These are phyloP conservation scores for Desmodesmus armatus DNA, from an alignment of 139 green algal genomes.

Conservation along the genomic window DNA sequence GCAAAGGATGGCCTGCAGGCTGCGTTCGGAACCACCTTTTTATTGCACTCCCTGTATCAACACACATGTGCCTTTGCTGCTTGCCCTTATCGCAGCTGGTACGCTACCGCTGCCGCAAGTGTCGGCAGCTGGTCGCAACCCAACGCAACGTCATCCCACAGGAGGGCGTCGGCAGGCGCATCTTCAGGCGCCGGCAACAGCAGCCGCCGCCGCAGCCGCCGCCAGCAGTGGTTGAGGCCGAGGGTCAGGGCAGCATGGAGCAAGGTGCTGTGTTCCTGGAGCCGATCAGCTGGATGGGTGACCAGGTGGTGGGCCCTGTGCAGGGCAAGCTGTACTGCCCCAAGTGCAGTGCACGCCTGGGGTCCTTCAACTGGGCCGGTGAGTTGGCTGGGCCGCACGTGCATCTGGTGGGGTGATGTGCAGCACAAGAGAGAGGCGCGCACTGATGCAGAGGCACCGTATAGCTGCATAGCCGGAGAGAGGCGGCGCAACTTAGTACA, in stretches of 20 bases:
- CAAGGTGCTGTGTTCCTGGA: conserved; percentile 79
- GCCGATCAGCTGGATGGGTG: conserved; percentile 87
- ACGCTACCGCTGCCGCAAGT: conserved; percentile 85
- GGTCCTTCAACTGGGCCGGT: conserved; percentile 91
- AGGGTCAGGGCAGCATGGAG: conserved; percentile 1
- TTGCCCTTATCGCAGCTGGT: neutral
- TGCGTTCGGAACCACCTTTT: too few species aligned
- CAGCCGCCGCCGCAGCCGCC: conserved; percentile 45
- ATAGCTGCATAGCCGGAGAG: too few species aligned
- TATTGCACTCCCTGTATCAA: too few species aligned
- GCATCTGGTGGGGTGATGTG: neutral
- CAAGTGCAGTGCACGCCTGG: conserved; percentile 72
- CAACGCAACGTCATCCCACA: conserved; percentile 70
- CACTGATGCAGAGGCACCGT: too few species aligned
- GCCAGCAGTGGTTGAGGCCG: neutral
- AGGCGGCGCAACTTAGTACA: too few species aligned
- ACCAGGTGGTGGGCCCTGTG: conserved; percentile 60
- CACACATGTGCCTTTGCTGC: neutral
- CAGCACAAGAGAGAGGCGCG: neutral
- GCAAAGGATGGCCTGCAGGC: too few species aligned
- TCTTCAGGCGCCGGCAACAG: conserved; percentile 44
- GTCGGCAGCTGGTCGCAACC: conserved; percentile 74
- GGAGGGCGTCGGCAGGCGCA: conserved; percentile 50
- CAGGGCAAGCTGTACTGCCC: conserved; percentile 92
- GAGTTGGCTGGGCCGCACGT: neutral